Conservation (phyloP, 352 stramenopile species). For the Pythium dissimile region DNA sequence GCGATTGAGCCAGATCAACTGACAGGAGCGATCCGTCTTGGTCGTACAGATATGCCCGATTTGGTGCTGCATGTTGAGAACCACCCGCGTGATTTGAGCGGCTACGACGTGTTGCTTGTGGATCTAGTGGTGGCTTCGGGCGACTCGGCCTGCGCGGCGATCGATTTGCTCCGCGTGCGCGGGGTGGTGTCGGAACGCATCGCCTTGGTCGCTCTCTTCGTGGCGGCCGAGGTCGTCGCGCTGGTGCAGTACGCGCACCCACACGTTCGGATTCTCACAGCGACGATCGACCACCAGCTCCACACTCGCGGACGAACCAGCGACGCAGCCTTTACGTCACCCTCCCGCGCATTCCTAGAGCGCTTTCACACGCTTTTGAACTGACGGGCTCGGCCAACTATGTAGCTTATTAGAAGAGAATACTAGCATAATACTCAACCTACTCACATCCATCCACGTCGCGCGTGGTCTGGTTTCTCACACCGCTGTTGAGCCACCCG, state of each 20-base stretch:
- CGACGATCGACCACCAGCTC: conserved; percentile 10
- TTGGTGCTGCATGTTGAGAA: conserved; percentile 6
- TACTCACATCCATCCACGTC: no score
- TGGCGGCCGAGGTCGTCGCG: conserved; percentile 26
- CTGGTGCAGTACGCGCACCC: conserved; percentile 29
- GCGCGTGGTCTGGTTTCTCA: no score
- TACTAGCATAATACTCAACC: neutral
- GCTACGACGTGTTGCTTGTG: conserved; percentile 44
- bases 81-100: conserved; percentile 23
- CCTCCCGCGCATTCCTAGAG: neutral
- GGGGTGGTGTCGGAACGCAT: conserved; percentile 37
- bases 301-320: conserved; percentile 17
- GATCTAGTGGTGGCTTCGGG: conserved; percentile 30
- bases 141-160: conserved; percentile 24
- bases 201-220: conserved; percentile 37
- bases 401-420: neutral
- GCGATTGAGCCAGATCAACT: conserved; percentile 8
- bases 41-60: conserved; percentile 26
- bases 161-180: conserved; percentile 28
- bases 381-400: no score
- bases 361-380: neutral
- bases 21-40: conserved; percentile 29
- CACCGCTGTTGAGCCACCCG: neutral
- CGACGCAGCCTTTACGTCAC: conserved; percentile 1
- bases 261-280: conserved; percentile 21